Evolutionary conservation across 1,139 yeast genomes (phyloP).

Genomic region (Magnusiomyces suaveolens): DNA sequence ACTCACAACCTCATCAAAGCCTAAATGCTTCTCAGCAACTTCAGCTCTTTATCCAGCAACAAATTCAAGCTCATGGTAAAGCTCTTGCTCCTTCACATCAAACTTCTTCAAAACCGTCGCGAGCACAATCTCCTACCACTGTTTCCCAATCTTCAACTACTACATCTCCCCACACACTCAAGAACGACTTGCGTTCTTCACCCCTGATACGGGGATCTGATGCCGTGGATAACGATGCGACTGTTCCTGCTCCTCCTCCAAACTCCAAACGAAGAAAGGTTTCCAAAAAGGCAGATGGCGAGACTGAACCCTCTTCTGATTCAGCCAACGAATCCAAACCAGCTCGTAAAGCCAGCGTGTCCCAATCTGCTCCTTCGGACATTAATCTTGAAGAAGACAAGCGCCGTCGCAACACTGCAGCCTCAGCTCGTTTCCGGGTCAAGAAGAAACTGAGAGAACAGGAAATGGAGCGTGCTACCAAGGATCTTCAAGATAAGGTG

Average conservation of each 20-base stretch:
- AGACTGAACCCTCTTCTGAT: neutral
- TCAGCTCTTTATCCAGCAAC: slow-evolving; percentile 2
- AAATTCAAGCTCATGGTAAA: neutral
- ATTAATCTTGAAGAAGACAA: slow-evolving; percentile 45
- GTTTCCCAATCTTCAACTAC: neutral
- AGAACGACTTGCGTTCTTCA: neutral
- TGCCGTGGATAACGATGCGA: neutral
- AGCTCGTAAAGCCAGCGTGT: neutral
- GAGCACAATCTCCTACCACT: neutral
- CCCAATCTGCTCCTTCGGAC: neutral
- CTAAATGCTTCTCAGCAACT: neutral
- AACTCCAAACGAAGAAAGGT: slow-evolving; percentile 5
- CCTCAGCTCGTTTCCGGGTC: slow-evolving; percentile 69
- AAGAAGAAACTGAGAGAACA: slow-evolving; percentile 77
- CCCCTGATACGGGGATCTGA: neutral
- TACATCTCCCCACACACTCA: neutral
- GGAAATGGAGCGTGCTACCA: slow-evolving; percentile 64
- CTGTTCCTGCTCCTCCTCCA: slow-evolving; percentile 5
- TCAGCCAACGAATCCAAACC: neutral
- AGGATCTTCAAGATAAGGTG: slow-evolving; percentile 53
- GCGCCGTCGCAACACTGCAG: slow-evolving; percentile 69
- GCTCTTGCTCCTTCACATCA: neutral
- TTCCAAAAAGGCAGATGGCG: neutral
- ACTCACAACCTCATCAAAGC: neutral
- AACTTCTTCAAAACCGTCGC: neutral